Evolutionary conservation across 768 basidiomycete species (phyloP).

Genomic region (Psilocybe tampanensis): DNA sequence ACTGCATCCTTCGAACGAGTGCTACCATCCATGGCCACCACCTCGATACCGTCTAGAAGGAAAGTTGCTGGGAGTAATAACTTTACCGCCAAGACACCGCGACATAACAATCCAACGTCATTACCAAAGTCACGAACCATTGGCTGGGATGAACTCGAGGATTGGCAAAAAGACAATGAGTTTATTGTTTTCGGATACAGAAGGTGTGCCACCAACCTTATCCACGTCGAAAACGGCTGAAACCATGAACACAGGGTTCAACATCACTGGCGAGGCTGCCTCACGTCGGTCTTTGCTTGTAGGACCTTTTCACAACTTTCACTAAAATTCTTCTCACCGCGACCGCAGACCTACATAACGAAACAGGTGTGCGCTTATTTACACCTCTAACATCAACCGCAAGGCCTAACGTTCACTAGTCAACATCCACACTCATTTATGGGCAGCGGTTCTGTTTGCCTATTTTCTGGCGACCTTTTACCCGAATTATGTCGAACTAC

Average conservation of each 20-base stretch:
- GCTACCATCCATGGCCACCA: background rate
- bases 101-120: background rate
- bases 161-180: constrained; percentile 77
- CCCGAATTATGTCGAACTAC: constrained; percentile 48
- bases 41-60: background rate
- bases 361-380: constrained; percentile 53
- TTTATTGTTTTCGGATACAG: constrained; percentile 72
- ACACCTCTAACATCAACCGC: constrained; percentile 6
- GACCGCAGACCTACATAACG: constrained; percentile 71
- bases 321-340: constrained; percentile 17
- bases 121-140: constrained; percentile 33
- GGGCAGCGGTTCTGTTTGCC: constrained; percentile 65
- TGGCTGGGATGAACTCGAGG: constrained; percentile 60
- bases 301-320: constrained; percentile 28
- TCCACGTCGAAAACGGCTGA: constrained; percentile 1
- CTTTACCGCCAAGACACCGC: background rate
- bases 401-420: constrained; percentile 43
- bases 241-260: constrained; percentile 45
- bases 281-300: constrained; percentile 70
- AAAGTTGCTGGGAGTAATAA: background rate
- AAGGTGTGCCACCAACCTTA: constrained; percentile 42
- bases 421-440: constrained; percentile 85
- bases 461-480: constrained; percentile 58
- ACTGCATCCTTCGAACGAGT: background rate
- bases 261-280: constrained; percentile 62